Base-by-base conservation (phyloP, 2,329 filamentous ascomycete species). In the Epichloe sp. region DNA sequence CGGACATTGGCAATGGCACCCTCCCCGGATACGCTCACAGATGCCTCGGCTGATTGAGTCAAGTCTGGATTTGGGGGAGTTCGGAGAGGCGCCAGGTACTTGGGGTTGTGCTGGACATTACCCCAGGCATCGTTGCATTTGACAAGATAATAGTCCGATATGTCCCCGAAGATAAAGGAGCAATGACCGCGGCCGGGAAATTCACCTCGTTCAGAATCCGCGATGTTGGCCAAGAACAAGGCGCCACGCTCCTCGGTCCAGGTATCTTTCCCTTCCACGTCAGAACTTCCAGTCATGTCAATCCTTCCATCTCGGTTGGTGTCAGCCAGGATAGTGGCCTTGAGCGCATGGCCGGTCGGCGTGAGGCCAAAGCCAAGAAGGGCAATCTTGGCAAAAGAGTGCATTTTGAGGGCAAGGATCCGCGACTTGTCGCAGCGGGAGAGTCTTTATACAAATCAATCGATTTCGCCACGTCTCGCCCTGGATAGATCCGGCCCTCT, bases 211-310 rank as follows among this genome's bases (percentile, higher is more conserved):
- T 3, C 2, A 19, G 19, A 21, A 51, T 69, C 66, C 10, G 59
- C 65, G 17, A 69, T 64, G 50, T 66, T 66, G n/a, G 66, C 58
- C 1, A 69, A 58, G 47, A 69, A 65, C 23, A 68, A 57, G n/a
- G 66, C 65, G 6, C 65, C 65, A 4, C 47, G 44, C 0, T 47
- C n/a, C 2, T 53, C 38, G 1, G 60, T 60, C 62, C 61, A 63
- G 8, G 19, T 49, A 2, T 48, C 46, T 50, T 65, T 67, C 34
- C 53, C 52, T 0, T n/a, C 11, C 1, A 56, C 34, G 46, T 67
- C 62, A 3, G 57, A 54, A 17, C 45, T 44, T 14, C 55, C 55
- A 5, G 42, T 47, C 19, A 57, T 46, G 52, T 68, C 63, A 35
- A 68, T 58, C 14, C 47, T 49, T 6, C 65, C 65, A 46, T 68